A percentile compares a stretch with the other conserved stretches of the same genome.
These are phyloP conservation scores for Ophiosphaerella narmari DNA, from an alignment of 2,329 filamentous ascomycete genomes.

Conservation along the genomic window DNA sequence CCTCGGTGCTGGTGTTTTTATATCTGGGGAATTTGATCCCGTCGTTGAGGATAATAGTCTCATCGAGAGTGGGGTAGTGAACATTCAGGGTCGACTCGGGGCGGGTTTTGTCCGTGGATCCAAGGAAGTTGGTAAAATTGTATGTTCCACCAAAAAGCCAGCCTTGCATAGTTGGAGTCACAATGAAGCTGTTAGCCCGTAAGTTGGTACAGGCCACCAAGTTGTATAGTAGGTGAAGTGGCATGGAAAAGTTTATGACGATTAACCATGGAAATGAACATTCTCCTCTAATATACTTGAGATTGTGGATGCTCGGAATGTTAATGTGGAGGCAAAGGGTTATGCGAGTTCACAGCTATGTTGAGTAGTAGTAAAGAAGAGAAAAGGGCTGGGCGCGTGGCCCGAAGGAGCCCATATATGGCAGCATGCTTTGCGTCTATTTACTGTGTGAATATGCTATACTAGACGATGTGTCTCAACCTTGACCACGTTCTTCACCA, in stretches of 20 bases:
- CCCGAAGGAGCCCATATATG: too few relatives aligned
- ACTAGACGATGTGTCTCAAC: neutral
- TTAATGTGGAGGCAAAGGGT: too few relatives aligned
- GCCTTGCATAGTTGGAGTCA: conserved; percentile 9
- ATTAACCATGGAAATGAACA: conserved; percentile 9
- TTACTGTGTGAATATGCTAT: neutral
- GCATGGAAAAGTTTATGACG: conserved; percentile 14
- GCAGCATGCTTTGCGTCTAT: neutral
- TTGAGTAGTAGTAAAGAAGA: too few relatives aligned
- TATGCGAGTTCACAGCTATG: too few relatives aligned
- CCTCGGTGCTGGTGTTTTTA: conserved; percentile 1
- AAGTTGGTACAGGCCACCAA: conserved; percentile 20
- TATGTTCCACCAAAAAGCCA: conserved; percentile 16
- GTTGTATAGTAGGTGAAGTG: conserved; percentile 25
- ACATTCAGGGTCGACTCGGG: neutral
- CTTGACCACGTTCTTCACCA: neutral
- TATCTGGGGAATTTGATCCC: neutral
- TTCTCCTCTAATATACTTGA: neutral
- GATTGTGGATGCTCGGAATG: too few relatives aligned
- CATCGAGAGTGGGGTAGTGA: neutral
- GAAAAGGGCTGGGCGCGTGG: too few relatives aligned
- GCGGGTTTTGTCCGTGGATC: neutral
- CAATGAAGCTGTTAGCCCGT: conserved; percentile 20
- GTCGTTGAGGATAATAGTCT: neutral
- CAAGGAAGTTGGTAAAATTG: conserved; percentile 7